Conservation (phyloP, 202 grass and related monocot genomes). For the Musa balbisiana region DNA sequence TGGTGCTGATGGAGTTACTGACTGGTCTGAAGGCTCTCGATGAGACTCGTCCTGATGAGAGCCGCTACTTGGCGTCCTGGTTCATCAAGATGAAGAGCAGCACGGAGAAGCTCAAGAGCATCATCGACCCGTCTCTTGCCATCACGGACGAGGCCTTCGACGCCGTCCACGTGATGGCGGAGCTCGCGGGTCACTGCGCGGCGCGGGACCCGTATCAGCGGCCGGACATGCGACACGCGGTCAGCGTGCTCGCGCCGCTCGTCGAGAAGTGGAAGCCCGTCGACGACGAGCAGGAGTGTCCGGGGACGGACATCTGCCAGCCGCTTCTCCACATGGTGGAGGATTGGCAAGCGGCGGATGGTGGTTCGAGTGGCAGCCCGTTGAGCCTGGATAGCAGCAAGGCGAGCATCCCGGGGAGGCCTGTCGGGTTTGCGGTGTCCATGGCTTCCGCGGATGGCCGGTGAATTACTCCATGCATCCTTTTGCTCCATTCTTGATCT, state of each 20-base stretch:
- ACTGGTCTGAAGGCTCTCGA: slow-evolving; percentile 79
- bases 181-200: slow-evolving; percentile 74
- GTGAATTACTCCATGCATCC: not conserved
- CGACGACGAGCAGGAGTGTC: slow-evolving; percentile 40
- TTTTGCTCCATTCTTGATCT: too few species aligned
- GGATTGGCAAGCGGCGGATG: slow-evolving; percentile 76
- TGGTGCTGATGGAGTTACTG: slow-evolving; percentile 87
- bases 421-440: slow-evolving; percentile 67
- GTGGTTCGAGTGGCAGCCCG: slow-evolving; percentile 13
- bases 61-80: slow-evolving; percentile 60
- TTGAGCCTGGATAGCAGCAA: slow-evolving; percentile 20
- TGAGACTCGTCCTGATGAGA: slow-evolving; percentile 59
- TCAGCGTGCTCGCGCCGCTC: slow-evolving; percentile 64
- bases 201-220: slow-evolving; percentile 70
- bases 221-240: slow-evolving; percentile 74
- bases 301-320: slow-evolving; percentile 77
- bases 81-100: slow-evolving; percentile 53
- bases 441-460: slow-evolving; percentile 51
- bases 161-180: slow-evolving; percentile 55
- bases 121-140: slow-evolving; percentile 52
- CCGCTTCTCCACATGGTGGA: slow-evolving; percentile 93
- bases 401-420: slow-evolving; percentile 71
- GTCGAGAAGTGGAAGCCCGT: slow-evolving; percentile 87
- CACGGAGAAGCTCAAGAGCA: slow-evolving; percentile 49
- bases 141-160: slow-evolving; percentile 51